phyloP scores from a whole-genome alignment of 805 yeast genomes.

The Saccharomycopsis fibuligera region DNA sequence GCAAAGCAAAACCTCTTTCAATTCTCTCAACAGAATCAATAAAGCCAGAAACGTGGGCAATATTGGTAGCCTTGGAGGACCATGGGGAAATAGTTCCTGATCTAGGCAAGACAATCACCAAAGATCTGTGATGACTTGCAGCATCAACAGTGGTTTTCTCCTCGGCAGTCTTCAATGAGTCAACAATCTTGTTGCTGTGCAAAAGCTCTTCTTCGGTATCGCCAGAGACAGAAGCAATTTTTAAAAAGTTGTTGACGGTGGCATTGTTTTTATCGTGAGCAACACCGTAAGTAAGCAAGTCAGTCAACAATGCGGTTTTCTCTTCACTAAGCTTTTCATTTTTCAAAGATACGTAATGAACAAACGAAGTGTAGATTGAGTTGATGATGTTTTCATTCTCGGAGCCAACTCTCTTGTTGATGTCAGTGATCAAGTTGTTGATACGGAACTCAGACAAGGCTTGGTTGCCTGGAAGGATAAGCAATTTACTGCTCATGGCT shows the following conservation, averaged over 20 bases:
- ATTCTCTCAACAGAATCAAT: conserved; percentile 65
- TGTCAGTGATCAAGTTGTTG: conserved; percentile 59
- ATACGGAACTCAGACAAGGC: conserved; percentile 88
- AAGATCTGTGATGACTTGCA: conserved; percentile 27
- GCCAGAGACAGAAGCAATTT: conserved; percentile 26
- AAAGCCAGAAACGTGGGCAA: conserved; percentile 82
- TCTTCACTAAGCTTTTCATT: conserved; percentile 31
- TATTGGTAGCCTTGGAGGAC: conserved; percentile 98
- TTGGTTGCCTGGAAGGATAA: conserved; percentile 73
- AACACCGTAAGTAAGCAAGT: conserved; percentile 69
- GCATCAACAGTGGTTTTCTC: background rate
- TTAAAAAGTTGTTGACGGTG: conserved; percentile 36
- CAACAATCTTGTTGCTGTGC: conserved; percentile 8
- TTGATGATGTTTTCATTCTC: conserved; percentile 56
- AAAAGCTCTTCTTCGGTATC: conserved; percentile 14
- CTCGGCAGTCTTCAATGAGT: background rate
- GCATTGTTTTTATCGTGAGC: conserved; percentile 49
- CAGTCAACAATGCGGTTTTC: conserved; percentile 44
- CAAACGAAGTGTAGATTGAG: conserved; percentile 64
- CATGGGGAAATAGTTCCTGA: conserved; percentile 97
- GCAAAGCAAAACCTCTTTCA: conserved; percentile 82
- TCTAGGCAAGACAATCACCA: conserved; percentile 81
- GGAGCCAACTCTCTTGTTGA: conserved; percentile 53
- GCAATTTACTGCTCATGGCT: conserved; percentile 5
- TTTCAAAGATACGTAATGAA: conserved; percentile 72